Percentiles rank a stretch among this genome's conserved stretches.
Conservation (phyloP, 192 early-diverging fungal species). For the Linnemannia hyalina region DNA sequence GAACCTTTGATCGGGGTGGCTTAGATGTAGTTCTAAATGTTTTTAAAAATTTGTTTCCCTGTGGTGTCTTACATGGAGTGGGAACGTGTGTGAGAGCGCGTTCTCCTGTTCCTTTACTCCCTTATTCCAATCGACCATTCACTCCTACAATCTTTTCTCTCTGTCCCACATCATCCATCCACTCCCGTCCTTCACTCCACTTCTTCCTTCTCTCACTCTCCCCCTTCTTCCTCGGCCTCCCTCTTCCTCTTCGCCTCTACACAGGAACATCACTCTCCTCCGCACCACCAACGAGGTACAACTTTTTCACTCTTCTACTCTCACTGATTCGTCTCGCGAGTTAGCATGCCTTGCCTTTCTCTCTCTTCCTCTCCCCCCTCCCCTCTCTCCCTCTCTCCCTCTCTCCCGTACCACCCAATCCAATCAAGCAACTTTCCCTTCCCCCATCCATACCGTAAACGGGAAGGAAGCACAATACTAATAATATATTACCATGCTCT, state of each 20-base stretch:
- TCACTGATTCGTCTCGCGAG: neutral
- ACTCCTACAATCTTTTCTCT: neutral
- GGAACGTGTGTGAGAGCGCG: neutral
- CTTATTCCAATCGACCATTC: neutral
- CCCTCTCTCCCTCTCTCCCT: neutral
- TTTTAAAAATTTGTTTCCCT: constrained; percentile 8
- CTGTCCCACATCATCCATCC: neutral
- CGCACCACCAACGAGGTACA: neutral
- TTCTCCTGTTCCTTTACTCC: neutral
- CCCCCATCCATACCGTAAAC: neutral
- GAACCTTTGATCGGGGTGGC: neutral
- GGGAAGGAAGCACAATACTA: neutral
- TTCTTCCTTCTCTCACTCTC: neutral
- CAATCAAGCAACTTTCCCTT: neutral
- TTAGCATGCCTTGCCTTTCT: neutral
- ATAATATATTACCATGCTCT: neutral
- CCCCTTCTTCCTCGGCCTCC: neutral
- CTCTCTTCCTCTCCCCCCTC: neutral
- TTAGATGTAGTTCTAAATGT: neutral
- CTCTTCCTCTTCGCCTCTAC: neutral
- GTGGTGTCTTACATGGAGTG: neutral
- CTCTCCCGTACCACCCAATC: neutral
- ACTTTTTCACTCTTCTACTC: neutral
- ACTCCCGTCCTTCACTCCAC: neutral
- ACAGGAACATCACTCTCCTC: neutral